Evolutionary conservation across 768 basidiomycete species (phyloP), one percentile per base, ranked within the genome.

Genomic region (Naematelia aurantialba): DNA sequence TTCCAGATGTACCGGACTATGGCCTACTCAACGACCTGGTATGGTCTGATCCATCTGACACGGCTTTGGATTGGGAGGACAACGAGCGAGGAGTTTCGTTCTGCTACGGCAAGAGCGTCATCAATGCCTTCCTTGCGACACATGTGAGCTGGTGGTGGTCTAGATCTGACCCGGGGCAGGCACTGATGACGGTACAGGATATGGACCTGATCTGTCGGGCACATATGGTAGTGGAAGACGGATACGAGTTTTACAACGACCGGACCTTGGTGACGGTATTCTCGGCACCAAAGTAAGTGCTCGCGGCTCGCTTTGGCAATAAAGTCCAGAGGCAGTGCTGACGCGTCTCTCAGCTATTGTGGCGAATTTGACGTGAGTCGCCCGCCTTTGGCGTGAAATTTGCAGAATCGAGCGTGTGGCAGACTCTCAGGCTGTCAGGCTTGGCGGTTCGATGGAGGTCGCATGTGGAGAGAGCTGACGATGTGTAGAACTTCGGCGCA

Each of bases 241-340:
- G 94, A 5, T 97, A 98, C 74, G 96, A 99, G 80, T 99, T 99
- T 75, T 99, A 96, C 90, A 97, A 98, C 70, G 96, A 99, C 72
- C 85, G 96, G 66, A 97, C 96, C 49, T 79, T 99, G 67, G 96
- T 99, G 54, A 99, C 96, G 0, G 92, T 99, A 56, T 99, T 99
- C 79, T 94, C 91, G 68, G 96, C 96, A 49, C 96, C 96, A 21
- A 96, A 96, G 92, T 94, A 67, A 79, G 89, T 56, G 29, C 27
- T 45, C 42, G 4, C 45, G n/a, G 21, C 27, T 39, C 11, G 3
- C 55, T 25, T 5, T 12, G 8, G 34, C 8, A 17, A 24, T 22
- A 27, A 30, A 22, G 12, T 39, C 12, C 45, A 12, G 17, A 50
- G 3, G n/a, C 10, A 25, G 46, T n/a, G 25, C 46, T 47, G 46